Evolutionary conservation across 2,329 filamentous ascomycete genomes (phyloP).

Genomic region (Ascochyta viciae-villosae): DNA sequence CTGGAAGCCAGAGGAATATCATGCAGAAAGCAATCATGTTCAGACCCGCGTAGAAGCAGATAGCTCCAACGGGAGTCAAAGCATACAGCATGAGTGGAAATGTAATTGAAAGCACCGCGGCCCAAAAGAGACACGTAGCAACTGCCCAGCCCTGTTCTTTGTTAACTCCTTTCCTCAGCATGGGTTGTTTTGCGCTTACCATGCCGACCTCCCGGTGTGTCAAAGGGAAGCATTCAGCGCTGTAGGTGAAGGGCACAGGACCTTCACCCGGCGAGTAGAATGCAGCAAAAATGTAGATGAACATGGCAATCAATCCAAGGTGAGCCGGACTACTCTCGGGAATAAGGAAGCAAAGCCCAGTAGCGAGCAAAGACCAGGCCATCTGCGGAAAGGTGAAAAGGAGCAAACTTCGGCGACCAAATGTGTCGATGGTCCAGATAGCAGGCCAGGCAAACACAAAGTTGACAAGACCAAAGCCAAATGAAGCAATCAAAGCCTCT

Average conservation of each 20-base stretch:
- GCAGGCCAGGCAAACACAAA: slow-evolving; percentile 60
- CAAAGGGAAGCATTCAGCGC: slow-evolving; percentile 63
- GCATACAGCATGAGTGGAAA: slow-evolving; percentile 65
- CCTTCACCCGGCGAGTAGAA: slow-evolving; percentile 50
- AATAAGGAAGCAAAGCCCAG: slow-evolving; percentile 50
- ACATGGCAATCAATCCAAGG: slow-evolving; percentile 58
- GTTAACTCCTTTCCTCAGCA: neutral
- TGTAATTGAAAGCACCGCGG: slow-evolving; percentile 66
- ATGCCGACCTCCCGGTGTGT: slow-evolving; percentile 62
- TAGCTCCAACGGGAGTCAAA: slow-evolving; percentile 62
- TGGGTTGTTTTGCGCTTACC: slow-evolving; percentile 7
- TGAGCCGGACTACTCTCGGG: slow-evolving; percentile 42
- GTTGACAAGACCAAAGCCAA: slow-evolving; percentile 22
- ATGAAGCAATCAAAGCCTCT: slow-evolving; percentile 29
- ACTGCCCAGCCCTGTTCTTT: slow-evolving; percentile 60
- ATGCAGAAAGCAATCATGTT: slow-evolving; percentile 68
- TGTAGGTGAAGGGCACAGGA: slow-evolving; percentile 18
- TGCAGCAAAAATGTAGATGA: slow-evolving; percentile 62
- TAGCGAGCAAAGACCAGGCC: slow-evolving; percentile 71
- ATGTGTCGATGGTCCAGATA: slow-evolving; percentile 77
- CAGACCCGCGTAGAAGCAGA: slow-evolving; percentile 67
- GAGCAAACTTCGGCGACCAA: slow-evolving; percentile 78
- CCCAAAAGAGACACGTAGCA: slow-evolving; percentile 69
- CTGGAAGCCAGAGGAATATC: slow-evolving; percentile 51
- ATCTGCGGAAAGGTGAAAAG: slow-evolving; percentile 61